These are phyloP conservation scores for Aspergillus tanneri DNA, from an alignment of 2,329 filamentous ascomycete genomes.

Conservation along the genomic window DNA sequence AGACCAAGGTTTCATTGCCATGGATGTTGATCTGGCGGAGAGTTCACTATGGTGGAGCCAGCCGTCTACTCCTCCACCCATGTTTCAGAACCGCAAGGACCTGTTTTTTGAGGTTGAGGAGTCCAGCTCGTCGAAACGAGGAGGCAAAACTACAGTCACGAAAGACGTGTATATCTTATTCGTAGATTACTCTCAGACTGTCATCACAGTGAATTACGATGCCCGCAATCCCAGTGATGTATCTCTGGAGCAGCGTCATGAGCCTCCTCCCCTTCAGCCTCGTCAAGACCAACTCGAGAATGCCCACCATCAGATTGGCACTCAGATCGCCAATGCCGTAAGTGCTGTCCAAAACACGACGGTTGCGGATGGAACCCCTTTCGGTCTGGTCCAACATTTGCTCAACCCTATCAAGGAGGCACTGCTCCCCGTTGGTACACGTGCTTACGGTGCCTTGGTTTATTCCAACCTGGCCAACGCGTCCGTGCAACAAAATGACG, in stretches of 20 bases:
- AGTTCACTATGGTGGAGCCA: conserved; percentile 85
- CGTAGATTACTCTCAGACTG: conserved; percentile 93
- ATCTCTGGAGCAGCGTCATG: conserved; percentile 79
- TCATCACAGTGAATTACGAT: conserved; percentile 79
- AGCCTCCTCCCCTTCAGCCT: conserved; percentile 73
- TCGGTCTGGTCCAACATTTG: conserved; percentile 74
- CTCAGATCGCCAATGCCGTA: conserved; percentile 70
- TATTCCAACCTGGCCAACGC: conserved; percentile 96
- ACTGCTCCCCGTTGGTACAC: conserved; percentile 78
- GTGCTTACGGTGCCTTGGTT: conserved; percentile 85
- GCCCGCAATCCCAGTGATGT: conserved; percentile 70
- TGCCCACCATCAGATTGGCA: conserved; percentile 77
- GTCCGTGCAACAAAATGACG: conserved; percentile 82
- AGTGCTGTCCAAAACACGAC: conserved; percentile 72
- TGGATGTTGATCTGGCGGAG: conserved; percentile 75
- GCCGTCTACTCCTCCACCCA: conserved; percentile 73
- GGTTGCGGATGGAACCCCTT: conserved; percentile 80
- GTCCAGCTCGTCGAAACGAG: conserved; percentile 65
- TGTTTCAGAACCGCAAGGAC: conserved; percentile 78
- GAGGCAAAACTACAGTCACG: conserved; percentile 68
- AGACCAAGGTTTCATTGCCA: conserved; percentile 81
- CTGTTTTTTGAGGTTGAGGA: conserved; percentile 81
- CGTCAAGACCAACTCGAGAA: conserved; percentile 92
- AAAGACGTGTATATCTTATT: conserved; percentile 87
- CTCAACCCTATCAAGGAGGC: conserved; percentile 71